Evolutionary conservation across 495 filamentous ascomycete genomes (phyloP).

Genomic region (Mycothermus thermophilus): DNA sequence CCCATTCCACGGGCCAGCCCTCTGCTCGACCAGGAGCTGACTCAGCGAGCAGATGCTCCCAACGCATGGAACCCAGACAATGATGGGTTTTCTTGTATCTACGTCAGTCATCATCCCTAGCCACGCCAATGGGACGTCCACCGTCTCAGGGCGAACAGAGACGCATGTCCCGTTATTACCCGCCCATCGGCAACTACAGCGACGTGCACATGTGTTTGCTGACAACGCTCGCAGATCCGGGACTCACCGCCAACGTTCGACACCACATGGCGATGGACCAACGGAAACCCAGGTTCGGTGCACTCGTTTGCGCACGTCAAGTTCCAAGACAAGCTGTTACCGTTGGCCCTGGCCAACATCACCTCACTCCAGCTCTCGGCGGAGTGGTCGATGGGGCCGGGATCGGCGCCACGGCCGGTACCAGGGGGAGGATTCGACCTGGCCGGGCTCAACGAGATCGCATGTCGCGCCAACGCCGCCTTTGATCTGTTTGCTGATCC

Average conservation of each 20-base stretch:
- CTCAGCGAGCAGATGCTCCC: slow-evolving; percentile 12
- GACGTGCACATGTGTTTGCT: no score
- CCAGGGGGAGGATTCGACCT: no score
- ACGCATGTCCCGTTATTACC: slow-evolving; percentile 1
- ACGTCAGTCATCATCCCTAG: slow-evolving; percentile 10
- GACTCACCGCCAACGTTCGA: slow-evolving; percentile 18
- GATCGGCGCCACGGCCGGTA: slow-evolving; percentile 10
- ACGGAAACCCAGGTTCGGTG: slow-evolving; percentile 9
- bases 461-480: slow-evolving; percentile 19
- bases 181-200: no score
- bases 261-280: slow-evolving; percentile 18
- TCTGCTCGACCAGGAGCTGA: no score
- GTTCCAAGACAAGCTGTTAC: slow-evolving; percentile 9
- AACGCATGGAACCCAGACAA: slow-evolving; percentile 20
- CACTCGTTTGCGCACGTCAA: slow-evolving; percentile 25
- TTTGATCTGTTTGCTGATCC: slow-evolving; percentile 22
- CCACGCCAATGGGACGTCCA: no score
- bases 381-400: slow-evolving; percentile 20
- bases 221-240: slow-evolving; percentile 13
- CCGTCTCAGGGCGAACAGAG: no score
- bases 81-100: slow-evolving; percentile 17
- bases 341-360: slow-evolving; percentile 18
- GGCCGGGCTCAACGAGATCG: no score
- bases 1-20: no score
- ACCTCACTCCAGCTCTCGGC: slow-evolving; percentile 14